Evolutionary conservation across 2,329 filamentous ascomycete genomes (phyloP).

Genomic region (Colletotrichum shisoi): DNA sequence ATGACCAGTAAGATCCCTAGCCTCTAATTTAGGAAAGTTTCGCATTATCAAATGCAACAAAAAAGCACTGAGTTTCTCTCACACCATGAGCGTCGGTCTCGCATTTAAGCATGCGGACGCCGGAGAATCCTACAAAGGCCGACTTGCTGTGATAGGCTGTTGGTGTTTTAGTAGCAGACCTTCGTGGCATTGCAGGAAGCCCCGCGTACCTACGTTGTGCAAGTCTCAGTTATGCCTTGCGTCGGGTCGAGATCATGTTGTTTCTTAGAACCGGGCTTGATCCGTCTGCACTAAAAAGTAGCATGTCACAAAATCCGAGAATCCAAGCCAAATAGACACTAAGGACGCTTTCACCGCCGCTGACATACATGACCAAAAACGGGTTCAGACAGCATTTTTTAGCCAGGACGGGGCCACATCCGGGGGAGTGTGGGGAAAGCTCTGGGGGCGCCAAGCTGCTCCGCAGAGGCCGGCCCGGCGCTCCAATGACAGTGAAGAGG

Average conservation of each 20-base stretch:
- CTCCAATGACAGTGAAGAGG: constrained; percentile 18
- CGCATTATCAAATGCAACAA: constrained; percentile 17
- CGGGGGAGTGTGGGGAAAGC: constrained; percentile 23
- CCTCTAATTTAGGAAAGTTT: not conserved
- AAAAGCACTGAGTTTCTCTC: constrained; percentile 10
- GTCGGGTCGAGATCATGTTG: not conserved
- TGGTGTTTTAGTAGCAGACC: not conserved
- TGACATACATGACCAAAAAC: constrained; percentile 1
- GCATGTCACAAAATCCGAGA: not conserved
- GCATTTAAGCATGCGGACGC: not conserved
- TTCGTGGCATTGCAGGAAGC: not conserved
- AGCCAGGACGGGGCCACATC: not conserved
- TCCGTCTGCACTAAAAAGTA: not conserved
- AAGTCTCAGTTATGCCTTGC: not conserved
- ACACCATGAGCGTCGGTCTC: constrained; percentile 10
- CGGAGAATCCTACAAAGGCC: not conserved
- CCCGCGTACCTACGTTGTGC: not conserved
- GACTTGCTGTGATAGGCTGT: not conserved
- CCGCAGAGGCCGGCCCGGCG: constrained; percentile 12
- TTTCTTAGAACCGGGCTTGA: not conserved
- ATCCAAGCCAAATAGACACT: not conserved
- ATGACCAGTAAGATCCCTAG: not conserved
- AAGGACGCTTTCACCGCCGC: constrained; percentile 2
- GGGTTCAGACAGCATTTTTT: not conserved
- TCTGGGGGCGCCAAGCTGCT: constrained; percentile 23